Percentiles rank a stretch among this genome's conserved stretches.
Conservation (phyloP, 179 eudicot genomes). For the Heliamphora pulchella region DNA sequence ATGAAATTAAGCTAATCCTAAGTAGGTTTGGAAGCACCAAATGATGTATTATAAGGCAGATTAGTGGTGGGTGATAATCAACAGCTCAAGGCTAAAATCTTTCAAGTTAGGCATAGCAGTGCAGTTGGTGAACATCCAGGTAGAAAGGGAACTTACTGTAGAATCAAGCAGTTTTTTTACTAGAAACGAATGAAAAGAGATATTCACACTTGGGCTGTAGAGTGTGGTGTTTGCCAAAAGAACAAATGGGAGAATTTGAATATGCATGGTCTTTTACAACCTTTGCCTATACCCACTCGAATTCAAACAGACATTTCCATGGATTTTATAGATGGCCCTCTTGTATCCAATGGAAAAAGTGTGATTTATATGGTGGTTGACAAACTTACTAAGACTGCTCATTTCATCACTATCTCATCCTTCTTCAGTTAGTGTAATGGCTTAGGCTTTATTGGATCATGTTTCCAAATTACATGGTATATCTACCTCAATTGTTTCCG, state of each 20-base stretch:
- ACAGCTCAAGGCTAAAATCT: not conserved
- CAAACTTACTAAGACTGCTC: not conserved
- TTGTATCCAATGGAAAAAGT: not conserved
- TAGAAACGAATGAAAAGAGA: not conserved
- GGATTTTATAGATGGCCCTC: constrained; percentile 12
- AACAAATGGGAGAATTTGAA: not conserved
- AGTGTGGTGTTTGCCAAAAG: not conserved
- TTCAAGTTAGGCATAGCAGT: not conserved
- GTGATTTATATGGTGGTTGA: no score
- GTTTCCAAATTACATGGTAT: not conserved
- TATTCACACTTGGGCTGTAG: not conserved
- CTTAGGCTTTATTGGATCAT: not conserved
- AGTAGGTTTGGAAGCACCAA: not conserved
- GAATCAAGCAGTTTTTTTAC: not conserved
- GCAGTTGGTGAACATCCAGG: not conserved
- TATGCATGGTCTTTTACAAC: not conserved
- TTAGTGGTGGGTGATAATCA: no score
- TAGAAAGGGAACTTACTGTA: not conserved
- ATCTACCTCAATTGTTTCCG: not conserved
- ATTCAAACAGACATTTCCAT: not conserved
- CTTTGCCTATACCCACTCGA: not conserved
- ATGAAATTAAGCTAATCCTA: no score
- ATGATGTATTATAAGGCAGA: not conserved
- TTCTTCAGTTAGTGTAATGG: not conserved
- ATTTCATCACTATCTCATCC: not conserved